Percentiles rank a stretch among this genome's conserved stretches.
phyloP scores from a whole-genome alignment of 306 rosid genomes.

The Fagus crenata region DNA sequence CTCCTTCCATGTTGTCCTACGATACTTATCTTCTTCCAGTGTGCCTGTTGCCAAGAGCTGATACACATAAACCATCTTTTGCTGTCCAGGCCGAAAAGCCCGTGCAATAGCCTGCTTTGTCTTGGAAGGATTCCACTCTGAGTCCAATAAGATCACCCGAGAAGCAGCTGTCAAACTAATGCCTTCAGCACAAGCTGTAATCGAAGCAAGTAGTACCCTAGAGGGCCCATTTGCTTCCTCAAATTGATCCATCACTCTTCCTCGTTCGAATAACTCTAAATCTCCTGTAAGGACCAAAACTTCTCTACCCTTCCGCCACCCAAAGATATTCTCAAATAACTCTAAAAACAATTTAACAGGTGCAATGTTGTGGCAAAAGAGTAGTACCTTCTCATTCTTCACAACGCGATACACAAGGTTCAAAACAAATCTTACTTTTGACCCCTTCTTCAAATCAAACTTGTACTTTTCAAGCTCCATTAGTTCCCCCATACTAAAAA shows the following conservation, averaged over 20 bases:
- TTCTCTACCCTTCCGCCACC: conserved; percentile 72
- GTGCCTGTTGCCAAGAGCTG: conserved; percentile 81
- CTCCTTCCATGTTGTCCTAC: conserved; percentile 89
- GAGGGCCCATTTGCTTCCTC: conserved; percentile 75
- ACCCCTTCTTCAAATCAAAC: conserved; percentile 70
- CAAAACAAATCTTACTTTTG: conserved; percentile 81
- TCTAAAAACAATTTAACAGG: conserved; percentile 70
- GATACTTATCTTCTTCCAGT: conserved; percentile 76
- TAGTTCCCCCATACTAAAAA: conserved; percentile 45
- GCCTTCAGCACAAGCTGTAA: conserved; percentile 96
- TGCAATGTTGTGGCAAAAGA: conserved; percentile 95
- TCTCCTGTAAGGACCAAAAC: conserved; percentile 82
- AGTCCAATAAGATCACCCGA: conserved; percentile 81
- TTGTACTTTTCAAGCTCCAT: conserved; percentile 61
- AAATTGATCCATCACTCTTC: conserved; percentile 81
- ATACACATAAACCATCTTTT: conserved; percentile 81
- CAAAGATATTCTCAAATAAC: conserved; percentile 70
- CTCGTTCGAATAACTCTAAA: conserved; percentile 84
- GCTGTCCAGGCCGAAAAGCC: conserved; percentile 94
- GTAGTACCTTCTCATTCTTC: conserved; percentile 70
- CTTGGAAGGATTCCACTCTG: conserved; percentile 96
- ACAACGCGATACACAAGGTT: conserved; percentile 73
- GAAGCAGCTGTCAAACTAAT: conserved; percentile 96
- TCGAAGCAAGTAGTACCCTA: conserved; percentile 88
- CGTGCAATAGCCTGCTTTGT: conserved; percentile 95